Evolutionary conservation across 495 filamentous ascomycete genomes (phyloP), one percentile per base, ranked within the genome.

Genomic region (Penicillium argentinense): DNA sequence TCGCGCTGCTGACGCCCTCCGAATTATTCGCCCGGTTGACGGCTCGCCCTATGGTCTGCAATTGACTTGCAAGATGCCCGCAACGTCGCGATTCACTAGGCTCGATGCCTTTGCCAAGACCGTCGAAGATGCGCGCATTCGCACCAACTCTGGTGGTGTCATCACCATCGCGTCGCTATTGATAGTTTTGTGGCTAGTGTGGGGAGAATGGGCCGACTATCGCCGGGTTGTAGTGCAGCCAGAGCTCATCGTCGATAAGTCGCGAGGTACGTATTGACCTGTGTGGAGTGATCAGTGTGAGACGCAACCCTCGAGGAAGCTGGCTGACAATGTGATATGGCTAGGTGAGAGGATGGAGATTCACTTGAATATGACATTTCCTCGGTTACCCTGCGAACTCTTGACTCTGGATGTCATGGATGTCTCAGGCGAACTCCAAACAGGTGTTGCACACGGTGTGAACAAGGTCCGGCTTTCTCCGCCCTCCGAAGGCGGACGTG

Each of bases 41-140:
- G 27, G 42, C 42, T 43, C 29, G 42, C 45, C 49, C 36, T 59
- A 69, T 70, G 65, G 49, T 59, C 53, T 49, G 45, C 61, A 46
- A 60, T 59, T 54, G 22, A 38, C 59, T 46, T 42, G 51, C 50
- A 56, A 57, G 14, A 80, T 80, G 77, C 67, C 74, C 53, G 66
- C 73, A 56, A 80, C 78, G 63, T 95, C 89, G 54, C 86, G 93
- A 64, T 96, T 98, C 64, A 96, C 88, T 36, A 86, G 88, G 74
- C 86, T 98, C 33, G 93, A 98, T 67, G 93, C 93, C 72, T 98
- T 98, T 66, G 93, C 91, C 26, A 98, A 98, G 69, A 98, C 93
- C 26, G 93, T 98, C 34, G 95, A 97, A 62, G 93, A 98, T 84
- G 93, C 93, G 51, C 82, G 95, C 49, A 81, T 97, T 66, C 87